Conservation (phyloP, 176 grass and related monocot genomes). For the Carex scoparia region DNA sequence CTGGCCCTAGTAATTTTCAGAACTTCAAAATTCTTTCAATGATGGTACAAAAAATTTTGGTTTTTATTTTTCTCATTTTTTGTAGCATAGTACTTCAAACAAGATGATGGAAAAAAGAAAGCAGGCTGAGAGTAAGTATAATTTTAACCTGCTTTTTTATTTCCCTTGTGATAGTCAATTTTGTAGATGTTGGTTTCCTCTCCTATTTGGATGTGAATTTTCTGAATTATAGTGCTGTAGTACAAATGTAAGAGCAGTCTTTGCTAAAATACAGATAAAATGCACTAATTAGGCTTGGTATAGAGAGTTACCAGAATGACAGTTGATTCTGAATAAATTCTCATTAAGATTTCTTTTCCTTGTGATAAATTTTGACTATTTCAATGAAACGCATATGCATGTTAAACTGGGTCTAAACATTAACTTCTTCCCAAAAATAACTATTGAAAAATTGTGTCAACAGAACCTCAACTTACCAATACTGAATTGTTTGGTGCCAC, state of each 20-base stretch:
- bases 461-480: background rate
- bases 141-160: background rate
- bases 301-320: background rate
- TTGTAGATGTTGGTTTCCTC: background rate
- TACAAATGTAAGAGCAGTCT: background rate
- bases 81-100: slow-evolving; percentile 1
- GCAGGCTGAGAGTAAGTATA: background rate
- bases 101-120: background rate
- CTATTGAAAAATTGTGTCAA: background rate
- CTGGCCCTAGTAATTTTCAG: background rate
- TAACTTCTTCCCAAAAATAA: background rate
- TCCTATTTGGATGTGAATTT: background rate
- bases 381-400: background rate
- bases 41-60: background rate
- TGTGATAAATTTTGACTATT: background rate
- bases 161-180: background rate
- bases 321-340: background rate
- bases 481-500: background rate
- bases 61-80: background rate
- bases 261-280: background rate
- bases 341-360: background rate
- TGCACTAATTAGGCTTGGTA: background rate
- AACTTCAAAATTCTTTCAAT: background rate
- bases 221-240: background rate
- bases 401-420: background rate